Base-by-base conservation (phyloP, 2,329 filamentous ascomycete species). In the Geosmithia morbida region DNA sequence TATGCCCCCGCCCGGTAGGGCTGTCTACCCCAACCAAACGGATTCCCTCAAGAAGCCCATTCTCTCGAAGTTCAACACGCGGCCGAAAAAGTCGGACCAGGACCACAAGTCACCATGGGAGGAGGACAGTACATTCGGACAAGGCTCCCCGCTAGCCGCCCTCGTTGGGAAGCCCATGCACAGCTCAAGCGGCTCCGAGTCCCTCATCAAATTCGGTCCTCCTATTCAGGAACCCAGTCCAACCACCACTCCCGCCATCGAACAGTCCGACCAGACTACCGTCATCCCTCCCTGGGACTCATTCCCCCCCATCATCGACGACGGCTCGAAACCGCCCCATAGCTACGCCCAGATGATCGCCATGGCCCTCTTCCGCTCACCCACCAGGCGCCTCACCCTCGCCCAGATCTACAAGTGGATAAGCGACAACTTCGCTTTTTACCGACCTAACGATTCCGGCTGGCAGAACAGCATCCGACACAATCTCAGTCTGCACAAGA, bases 401-500 rank as follows among this genome's bases (percentile, higher is more conserved):
- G 81, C 88, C 22, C 88, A 96, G 63, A 98, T 98, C 55, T 98
- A 97, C 74, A 95, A 94, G 61, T 98, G 92, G 90, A 97, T 98
- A 57, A 94, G 87, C n/a, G 87, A 94, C 61, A 89, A 83, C 17
- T 97, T 85, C 61, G 81, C 78, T 5, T 96, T 90, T 66, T 98
- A 97, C 69, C 82, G 78, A 55, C 77, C 80, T 42, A 77, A 82
- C 48, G 88, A 96, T 57, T 81, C 85, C 11, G 90, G 92, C 52
- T 98, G 92, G 92, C 90, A 97, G 66, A 98, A 98, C 65, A 97
- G 92, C 68, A 98, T 98, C 62, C 85, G 92, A 33, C 92, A 98
- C 66, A 98, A 98, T 56, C 79, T 98, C 33, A 96, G 89, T 59
- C 72, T 98, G 43, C 94, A 96, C 72, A 97, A 97, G 67, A 87